Evolutionary conservation across 1,284 basidiomycete genomes (phyloP).

Genomic region (Kwoniella shivajii): DNA sequence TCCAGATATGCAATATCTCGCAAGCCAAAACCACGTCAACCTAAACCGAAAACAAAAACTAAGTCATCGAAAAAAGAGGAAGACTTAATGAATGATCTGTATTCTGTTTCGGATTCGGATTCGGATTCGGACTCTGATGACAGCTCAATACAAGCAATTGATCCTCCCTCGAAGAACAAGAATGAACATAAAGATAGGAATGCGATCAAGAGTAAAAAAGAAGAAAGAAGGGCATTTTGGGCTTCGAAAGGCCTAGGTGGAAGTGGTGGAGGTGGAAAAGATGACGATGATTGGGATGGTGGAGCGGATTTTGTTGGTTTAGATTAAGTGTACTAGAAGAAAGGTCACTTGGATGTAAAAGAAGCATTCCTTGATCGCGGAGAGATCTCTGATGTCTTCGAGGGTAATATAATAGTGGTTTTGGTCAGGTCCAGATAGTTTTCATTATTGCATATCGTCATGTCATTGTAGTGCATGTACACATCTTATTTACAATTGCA

Average conservation of each 20-base stretch:
- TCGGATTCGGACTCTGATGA: slow-evolving; percentile 1
- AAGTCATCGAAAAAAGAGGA: neutral
- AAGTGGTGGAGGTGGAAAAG: neutral
- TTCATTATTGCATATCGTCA: too few relatives aligned
- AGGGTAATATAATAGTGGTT: too few relatives aligned
- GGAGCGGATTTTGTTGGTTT: slow-evolving; percentile 13
- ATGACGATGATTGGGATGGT: slow-evolving; percentile 11
- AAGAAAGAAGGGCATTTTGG: slow-evolving; percentile 37
- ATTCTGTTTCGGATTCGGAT: slow-evolving; percentile 1
- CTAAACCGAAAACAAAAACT: neutral
- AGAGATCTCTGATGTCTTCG: too few relatives aligned
- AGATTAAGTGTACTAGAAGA: neutral
- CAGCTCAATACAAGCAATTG: neutral
- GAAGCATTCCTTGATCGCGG: too few relatives aligned
- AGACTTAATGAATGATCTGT: neutral
- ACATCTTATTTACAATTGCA: too few relatives aligned
- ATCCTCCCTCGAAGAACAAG: neutral
- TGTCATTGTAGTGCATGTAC: too few relatives aligned
- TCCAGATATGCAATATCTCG: slow-evolving; percentile 9
- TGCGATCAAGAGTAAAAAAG: neutral
- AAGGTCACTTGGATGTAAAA: too few relatives aligned
- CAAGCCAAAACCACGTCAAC: neutral
- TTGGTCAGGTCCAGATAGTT: too few relatives aligned
- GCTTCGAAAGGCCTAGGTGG: slow-evolving; percentile 24
- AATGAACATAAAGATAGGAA: neutral